Percentiles rank a stretch among this genome's conserved stretches.
These are phyloP conservation scores for Mycena olivaceomarginata DNA, from an alignment of 768 basidiomycete genomes.

Conservation along the genomic window DNA sequence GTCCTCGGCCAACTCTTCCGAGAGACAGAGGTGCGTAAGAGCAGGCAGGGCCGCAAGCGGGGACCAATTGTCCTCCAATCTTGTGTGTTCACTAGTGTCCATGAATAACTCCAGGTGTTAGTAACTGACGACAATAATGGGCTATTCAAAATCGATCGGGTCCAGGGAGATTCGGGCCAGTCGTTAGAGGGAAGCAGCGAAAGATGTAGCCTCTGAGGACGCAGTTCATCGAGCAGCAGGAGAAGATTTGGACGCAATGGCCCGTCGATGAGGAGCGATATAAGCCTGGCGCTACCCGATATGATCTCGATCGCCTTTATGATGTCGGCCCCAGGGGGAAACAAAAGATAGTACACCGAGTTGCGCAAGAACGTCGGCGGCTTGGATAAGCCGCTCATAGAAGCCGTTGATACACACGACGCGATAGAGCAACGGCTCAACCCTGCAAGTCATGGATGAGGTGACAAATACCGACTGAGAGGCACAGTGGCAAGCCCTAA, in stretches of 20 bases:
- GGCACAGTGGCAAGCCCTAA: too few relatives aligned
- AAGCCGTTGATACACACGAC: not conserved
- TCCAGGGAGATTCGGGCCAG: not conserved
- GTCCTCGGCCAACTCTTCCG: not conserved
- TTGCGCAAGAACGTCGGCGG: not conserved
- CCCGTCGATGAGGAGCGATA: not conserved
- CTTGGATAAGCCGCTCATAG: not conserved
- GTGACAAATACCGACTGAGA: too few relatives aligned
- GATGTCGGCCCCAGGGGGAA: not conserved
- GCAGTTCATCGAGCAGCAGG: not conserved
- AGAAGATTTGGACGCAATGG: not conserved
- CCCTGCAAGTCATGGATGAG: not conserved
- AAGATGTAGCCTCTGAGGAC: not conserved
- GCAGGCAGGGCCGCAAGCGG: slow-evolving; percentile 16
- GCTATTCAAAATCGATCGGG: not conserved
- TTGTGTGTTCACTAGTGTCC: not conserved
- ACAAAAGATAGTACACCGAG: not conserved
- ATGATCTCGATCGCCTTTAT: not conserved
- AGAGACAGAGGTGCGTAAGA: slow-evolving; percentile 16
- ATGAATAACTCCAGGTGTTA: not conserved
- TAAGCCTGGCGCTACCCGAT: not conserved
- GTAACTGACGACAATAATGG: not conserved
- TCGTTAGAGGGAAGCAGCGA: not conserved
- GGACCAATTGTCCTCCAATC: not conserved
- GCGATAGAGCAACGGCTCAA: slow-evolving; percentile 14